Evolutionary conservation across 495 filamentous ascomycete genomes (phyloP).

Genomic region (Terfezia claveryi): DNA sequence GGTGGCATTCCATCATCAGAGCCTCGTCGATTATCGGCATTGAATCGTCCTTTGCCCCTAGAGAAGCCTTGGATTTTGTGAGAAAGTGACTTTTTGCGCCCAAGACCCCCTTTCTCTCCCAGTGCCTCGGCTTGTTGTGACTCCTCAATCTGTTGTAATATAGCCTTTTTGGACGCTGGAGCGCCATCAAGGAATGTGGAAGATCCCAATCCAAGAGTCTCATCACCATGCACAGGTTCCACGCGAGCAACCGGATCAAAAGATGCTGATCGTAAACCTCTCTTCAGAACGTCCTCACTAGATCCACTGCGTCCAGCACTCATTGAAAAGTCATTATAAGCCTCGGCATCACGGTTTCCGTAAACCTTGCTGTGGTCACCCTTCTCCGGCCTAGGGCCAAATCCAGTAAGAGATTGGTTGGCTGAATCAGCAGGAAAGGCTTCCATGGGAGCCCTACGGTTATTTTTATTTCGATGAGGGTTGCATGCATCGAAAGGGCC

Average conservation of each 20-base stretch:
- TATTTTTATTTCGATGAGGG: slow-evolving; percentile 77
- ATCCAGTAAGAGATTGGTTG: slow-evolving; percentile 79
- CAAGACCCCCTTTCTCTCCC: slow-evolving; percentile 38
- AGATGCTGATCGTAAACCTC: slow-evolving; percentile 21
- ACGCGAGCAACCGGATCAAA: slow-evolving; percentile 38
- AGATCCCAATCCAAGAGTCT: slow-evolving; percentile 69
- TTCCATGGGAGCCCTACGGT: slow-evolving; percentile 75
- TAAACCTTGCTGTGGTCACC: slow-evolving; percentile 68
- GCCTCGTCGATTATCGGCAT: slow-evolving; percentile 13
- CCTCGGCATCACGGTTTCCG: slow-evolving; percentile 57
- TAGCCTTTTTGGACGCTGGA: slow-evolving; percentile 63
- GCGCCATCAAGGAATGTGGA: slow-evolving; percentile 93
- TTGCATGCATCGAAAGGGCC: slow-evolving; percentile 97
- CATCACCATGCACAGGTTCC: slow-evolving; percentile 60
- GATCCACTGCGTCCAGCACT: slow-evolving; percentile 20
- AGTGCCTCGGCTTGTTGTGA: slow-evolving; percentile 22
- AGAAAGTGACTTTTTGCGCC: slow-evolving; percentile 81
- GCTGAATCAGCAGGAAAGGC: slow-evolving; percentile 78
- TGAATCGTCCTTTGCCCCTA: slow-evolving; percentile 22
- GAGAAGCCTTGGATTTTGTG: slow-evolving; percentile 49
- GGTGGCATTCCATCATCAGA: slow-evolving; percentile 21
- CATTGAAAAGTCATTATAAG: slow-evolving; percentile 50
- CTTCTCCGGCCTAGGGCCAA: slow-evolving; percentile 61
- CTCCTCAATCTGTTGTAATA: slow-evolving; percentile 54
- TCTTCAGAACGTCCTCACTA: slow-evolving; percentile 9